Evolutionary conservation across 73 alveolate species (phyloP), one percentile per base, ranked within the genome.

Genomic region (Paraurostyla sp.): DNA sequence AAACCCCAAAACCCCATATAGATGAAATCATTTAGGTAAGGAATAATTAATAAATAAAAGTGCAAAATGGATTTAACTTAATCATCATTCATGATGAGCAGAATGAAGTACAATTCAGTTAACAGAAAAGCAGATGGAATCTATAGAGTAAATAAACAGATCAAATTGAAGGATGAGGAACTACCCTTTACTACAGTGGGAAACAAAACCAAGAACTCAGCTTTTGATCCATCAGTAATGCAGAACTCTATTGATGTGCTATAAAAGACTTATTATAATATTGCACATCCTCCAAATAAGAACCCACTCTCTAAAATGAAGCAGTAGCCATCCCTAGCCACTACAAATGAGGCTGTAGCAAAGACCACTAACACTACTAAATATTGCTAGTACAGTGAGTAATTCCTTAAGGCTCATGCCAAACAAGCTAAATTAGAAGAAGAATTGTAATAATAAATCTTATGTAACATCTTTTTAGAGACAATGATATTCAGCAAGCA

Each of bases 251-350:
- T 48, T 4, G 86, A 73, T 13, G 40, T 73, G 4, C 71, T 73
- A 13, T 56, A 73, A 35, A 73, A 73, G 27, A 73, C 86, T 1
- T 73, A 73, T 35, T 73, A 73, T 46, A 73, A 73, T 48, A 45
- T 73, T 1, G 86, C 86, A 13, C 86, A 73, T 73, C 86, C 86
- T 16, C 86, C 86, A 6, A 73, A 73, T 49, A 15, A 22, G 7
- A 73, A 73, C 30, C 86, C 86, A 3, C 46, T 73, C 18, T 43
- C 71, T 23, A 73, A 73, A 49, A 23, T 73, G 52, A 48, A 73
- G 30, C 22, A 43, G 4, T 48, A 73, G 27, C 71, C 86, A 3
- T 73, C 86, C n/a, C 86, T 73, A 4, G 43, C 86, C 0, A 73
- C 86, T 46, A 73, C 86, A 1, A 73, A 73, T 49, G 71, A 48